Evolutionary conservation across 164 flowering plant species (phyloP), one percentile per base, ranked within the genome.

Genomic region (Cinnamomum chago): DNA sequence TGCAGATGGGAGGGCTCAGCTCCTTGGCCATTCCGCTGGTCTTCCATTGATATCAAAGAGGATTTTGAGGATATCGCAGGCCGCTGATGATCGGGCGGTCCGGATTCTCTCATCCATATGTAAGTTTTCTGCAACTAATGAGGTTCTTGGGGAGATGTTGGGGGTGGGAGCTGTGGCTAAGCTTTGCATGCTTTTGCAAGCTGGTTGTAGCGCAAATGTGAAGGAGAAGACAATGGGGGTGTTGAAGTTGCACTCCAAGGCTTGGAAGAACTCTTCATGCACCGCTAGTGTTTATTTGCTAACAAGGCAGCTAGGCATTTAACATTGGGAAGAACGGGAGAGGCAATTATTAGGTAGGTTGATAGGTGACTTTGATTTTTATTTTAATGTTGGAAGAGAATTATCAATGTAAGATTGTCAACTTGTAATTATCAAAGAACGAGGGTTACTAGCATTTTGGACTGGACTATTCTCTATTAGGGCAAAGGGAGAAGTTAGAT

Each of bases 1-100:
- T 22, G 91, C 91, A 0, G 90, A 85, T 40, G 94, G 94, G 28
- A 75, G 94, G 30, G 87, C 83, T 2, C 52, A 81, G 79, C 74
- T 90, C 24, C 71, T 89, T 3, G 65, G 75, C 10, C 94, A 90
- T 50, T 66, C 79, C 0, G 88, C 81, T 0, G 85, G 88, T 4
- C 67, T 90, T 3, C 87, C 91, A 0, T 70, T 84, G 67, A 77
- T 90, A 0, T 18, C 91, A 5, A 83, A 80, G 73, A 78, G 88
- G 82, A 84, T 88, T 1, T 52, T 82, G 74, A 79, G 72, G 10
- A 86, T 90, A 30, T 90, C 92, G 0, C 67, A 79, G 9, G 62
- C 74, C 2, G 85, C 62, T 0, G 86, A 86, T 55, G 88, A 85
- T 20, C 62, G 70, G 11, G 91, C 84, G 0, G 58, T 89, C 0